Base-by-base conservation (phyloP, 441 rosid species). In the Macaranga tanarius region DNA sequence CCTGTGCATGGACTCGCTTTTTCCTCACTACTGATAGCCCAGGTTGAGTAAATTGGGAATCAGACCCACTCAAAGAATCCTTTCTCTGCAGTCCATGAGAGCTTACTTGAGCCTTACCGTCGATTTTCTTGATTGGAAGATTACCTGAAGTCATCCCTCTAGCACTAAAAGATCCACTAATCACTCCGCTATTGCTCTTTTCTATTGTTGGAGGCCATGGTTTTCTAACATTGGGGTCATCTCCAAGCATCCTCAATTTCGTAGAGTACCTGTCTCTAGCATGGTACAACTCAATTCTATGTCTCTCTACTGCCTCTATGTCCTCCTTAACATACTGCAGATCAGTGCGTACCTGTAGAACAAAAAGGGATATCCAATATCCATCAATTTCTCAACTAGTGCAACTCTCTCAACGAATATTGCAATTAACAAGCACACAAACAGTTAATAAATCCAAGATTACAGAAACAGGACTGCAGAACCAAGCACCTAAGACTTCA, bases 1-100 rank as follows among this genome's bases (percentile, higher is more conserved):
- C 97, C 98, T 93, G 98, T 62, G 91, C 79, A 80, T 89, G 97
- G 65, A 96, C 89, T 70, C 97, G 96, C 76, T 88, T 96, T 81
- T 93, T 96, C 79, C 92, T 88, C 60, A 88, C 88, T 68, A 91
- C 88, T 62, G 90, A 81, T 42, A 87, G 78, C 79, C 93, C 82
- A 55, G 95, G 90, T 64, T 84, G 98, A 79, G 86, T 93, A 73
- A 86, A 80, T 72, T 88, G 97, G 22, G 90, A 84, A 64, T 96
- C 93, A 54, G 94, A 83, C 59, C 91, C 92, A 79, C 84, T 81
- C 72, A 83, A 71, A 64, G 85, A 74, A 81, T 89, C 97, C 86
- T 87, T 93, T 79, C 89, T 92, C 71, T 84, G 94, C 40, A 87
- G 65, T 51, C 92, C 97, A 54, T 86, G 83, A 66, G 94, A 86